phyloP scores from a whole-genome alignment of 805 yeast genomes.

The Pichia occidentalis region DNA sequence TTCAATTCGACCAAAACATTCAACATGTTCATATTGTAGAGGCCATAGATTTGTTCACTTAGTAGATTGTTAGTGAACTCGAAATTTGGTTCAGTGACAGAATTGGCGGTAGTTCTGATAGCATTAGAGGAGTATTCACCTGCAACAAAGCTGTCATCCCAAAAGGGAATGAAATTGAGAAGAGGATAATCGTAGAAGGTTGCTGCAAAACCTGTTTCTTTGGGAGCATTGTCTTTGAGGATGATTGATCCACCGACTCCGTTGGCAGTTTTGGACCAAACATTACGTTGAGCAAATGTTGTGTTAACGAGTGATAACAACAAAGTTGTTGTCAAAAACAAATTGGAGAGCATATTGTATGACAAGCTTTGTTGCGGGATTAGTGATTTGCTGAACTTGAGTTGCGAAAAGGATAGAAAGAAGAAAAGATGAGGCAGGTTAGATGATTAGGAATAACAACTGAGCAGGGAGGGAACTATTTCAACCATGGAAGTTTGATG shows the following conservation, averaged over 20 bases:
- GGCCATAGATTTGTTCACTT: constrained; percentile 1
- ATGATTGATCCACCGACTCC: constrained; percentile 7
- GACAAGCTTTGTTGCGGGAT: neutral
- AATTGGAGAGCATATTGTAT: constrained; percentile 5
- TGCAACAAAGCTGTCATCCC: constrained; percentile 4
- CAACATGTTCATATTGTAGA: constrained; percentile 5
- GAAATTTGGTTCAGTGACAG: constrained; percentile 9
- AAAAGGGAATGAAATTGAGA: constrained; percentile 2
- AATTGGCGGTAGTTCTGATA: constrained; percentile 2
- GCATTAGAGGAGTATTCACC: neutral
- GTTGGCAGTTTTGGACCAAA: constrained; percentile 4
- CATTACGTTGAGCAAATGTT: constrained; percentile 1
- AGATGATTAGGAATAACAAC: too few species aligned
- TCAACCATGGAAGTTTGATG: too few species aligned
- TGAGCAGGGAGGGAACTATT: too few species aligned
- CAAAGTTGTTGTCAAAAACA: constrained; percentile 4
- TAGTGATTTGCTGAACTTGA: too few species aligned
- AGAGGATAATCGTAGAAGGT: constrained; percentile 3
- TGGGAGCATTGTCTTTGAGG: neutral
- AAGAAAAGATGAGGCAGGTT: too few species aligned
- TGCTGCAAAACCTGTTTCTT: constrained; percentile 7
- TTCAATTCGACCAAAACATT: constrained; percentile 10
- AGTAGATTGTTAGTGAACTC: neutral
- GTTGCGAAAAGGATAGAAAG: too few species aligned
- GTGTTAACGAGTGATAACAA: constrained; percentile 1